Conservation (phyloP, 73 alveolate genomes). For the Paramecium biaurelia region DNA sequence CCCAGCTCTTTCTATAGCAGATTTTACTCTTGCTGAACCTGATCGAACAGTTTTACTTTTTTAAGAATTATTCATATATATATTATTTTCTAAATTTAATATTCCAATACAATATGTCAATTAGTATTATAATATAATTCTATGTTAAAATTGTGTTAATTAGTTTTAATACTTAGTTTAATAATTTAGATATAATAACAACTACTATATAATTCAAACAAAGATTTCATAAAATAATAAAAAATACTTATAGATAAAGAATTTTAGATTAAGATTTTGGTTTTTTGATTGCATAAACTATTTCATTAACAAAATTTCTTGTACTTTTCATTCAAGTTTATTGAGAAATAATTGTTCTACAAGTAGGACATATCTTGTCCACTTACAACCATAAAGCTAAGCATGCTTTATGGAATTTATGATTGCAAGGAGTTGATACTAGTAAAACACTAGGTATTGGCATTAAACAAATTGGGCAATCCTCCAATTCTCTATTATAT, state of each 20-base stretch:
- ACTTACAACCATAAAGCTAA: not conserved
- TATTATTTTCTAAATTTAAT: not conserved
- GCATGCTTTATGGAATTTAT: not conserved
- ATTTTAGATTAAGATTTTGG: not conserved
- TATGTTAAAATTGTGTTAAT: too few species aligned
- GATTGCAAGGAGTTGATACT: not conserved
- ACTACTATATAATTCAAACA: not conserved
- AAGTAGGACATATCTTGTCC: not conserved
- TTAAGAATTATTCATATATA: not conserved
- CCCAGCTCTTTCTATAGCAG: conserved; percentile 56
- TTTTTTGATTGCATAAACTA: too few species aligned
- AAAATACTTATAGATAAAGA: too few species aligned
- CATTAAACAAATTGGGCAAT: not conserved
- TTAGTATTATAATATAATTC: not conserved
- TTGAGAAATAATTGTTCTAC: not conserved
- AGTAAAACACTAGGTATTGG: not conserved
- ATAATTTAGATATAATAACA: not conserved
- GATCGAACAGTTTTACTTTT: conserved; percentile 33
- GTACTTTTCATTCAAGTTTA: not conserved
- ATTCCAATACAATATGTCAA: not conserved
- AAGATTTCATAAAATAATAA: not conserved
- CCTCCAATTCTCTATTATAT: not conserved
- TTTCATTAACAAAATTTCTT: not conserved
- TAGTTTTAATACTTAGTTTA: not conserved
- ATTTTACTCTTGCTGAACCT: conserved; percentile 51